These are phyloP conservation scores for Pisolithus albus DNA, from an alignment of 768 basidiomycete species.

Conservation along the genomic window DNA sequence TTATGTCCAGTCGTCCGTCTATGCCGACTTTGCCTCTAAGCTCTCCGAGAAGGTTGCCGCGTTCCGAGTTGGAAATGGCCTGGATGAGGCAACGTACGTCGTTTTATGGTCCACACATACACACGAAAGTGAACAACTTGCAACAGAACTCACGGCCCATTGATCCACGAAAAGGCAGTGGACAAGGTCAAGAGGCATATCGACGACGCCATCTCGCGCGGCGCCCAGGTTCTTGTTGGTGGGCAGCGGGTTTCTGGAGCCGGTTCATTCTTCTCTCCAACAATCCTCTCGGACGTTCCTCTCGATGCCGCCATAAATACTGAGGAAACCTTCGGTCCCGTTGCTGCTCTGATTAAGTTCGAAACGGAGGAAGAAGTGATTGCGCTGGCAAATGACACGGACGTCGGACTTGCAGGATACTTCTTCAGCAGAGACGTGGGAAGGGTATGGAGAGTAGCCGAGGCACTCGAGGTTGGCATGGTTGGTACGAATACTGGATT, in stretches of 20 bases:
- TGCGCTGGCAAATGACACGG: conserved; percentile 71
- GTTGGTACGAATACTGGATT: conserved; percentile 79
- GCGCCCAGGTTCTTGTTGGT: conserved; percentile 87
- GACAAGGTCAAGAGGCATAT: conserved; percentile 85
- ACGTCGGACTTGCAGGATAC: conserved; percentile 89
- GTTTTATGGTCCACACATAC: not conserved
- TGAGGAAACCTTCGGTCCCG: conserved; percentile 95
- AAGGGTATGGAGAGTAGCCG: conserved; percentile 90
- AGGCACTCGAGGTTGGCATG: conserved; percentile 91
- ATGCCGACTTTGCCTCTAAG: conserved; percentile 86
- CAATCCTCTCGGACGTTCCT: conserved; percentile 83
- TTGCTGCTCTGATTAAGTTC: conserved; percentile 84
- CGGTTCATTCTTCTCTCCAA: conserved; percentile 76
- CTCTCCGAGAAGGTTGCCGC: conserved; percentile 76
- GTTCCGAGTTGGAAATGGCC: conserved; percentile 86
- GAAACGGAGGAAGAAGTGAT: conserved; percentile 93
- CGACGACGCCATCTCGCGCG: conserved; percentile 76
- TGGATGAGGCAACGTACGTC: conserved; percentile 67
- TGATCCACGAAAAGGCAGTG: conserved; percentile 82
- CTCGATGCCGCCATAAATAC: conserved; percentile 51
- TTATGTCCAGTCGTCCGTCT: conserved; percentile 85
- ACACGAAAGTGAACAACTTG: not conserved
- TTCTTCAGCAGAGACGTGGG: conserved; percentile 87
- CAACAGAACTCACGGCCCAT: conserved; percentile 83
- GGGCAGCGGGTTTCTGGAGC: conserved; percentile 59